Evolutionary conservation across 768 basidiomycete genomes (phyloP), one percentile per base, ranked within the genome.

Genomic region (Tylopilus subfusipes): DNA sequence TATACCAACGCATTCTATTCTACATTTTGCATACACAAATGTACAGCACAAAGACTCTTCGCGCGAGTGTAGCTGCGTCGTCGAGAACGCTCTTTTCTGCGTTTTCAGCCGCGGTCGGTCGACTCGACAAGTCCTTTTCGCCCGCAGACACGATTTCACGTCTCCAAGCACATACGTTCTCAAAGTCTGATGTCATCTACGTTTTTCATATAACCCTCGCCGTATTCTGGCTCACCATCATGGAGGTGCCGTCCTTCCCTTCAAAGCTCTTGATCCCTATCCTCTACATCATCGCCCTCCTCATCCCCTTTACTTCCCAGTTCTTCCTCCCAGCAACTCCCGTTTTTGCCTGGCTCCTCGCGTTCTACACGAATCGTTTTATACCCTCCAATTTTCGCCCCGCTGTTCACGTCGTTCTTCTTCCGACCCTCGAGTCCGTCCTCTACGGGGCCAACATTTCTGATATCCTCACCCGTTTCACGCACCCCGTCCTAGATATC

Each of bases 391-490:
- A 72, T 16, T 84, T 81, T 71, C 81, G 97, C 3, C 97, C 97
- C 0, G 72, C 78, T 24, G 90, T 98, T 25, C 93, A 90, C 52
- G 96, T 99, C 59, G 86, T 91, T 31, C 79, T 98, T 11, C 85
- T 99, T 6, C 96, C 97, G 0, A 96, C 96, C 0, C 82, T 98
- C 50, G 97, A 99, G 68, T 84, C 89, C 19, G 93, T 97, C 27
- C 79, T 98, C 5, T 98, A 97, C 69, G 97, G 97, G 2, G 96
- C 95, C 52, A 98, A 98, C 73, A 93, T 98, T 53, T 96, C 93
- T 33, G 95, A 98, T 72, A 87, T 98, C 68, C 85, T 98, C 55
- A 98, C 96, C 22, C 82, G 93, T 18, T 95, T 85, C 73, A 98
- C 96, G 11, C 92, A 96, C 66, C 90, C 94, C 16, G 61, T 92